A percentile compares a stretch with the other conserved stretches of the same genome.
phyloP scores from a whole-genome alignment of 2,329 filamentous ascomycete genomes.

The Fusarium verrucosum region DNA sequence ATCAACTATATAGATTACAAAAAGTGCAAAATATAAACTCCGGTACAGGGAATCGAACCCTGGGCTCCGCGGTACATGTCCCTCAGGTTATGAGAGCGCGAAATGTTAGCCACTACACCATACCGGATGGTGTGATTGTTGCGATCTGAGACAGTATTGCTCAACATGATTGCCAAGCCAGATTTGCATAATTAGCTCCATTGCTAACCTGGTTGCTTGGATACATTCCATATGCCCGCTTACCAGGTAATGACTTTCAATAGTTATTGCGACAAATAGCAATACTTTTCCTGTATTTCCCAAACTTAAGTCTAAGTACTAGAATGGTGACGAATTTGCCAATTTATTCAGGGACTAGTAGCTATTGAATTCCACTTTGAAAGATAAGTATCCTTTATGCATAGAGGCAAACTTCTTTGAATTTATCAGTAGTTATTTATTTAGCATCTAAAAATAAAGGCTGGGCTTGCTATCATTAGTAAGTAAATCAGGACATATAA shows the following conservation, averaged over 20 bases:
- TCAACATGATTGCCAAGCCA: not conserved
- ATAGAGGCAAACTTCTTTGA: not conserved
- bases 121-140: constrained; percentile 42
- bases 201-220: not conserved
- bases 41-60: constrained; percentile 8
- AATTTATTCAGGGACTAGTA: not conserved
- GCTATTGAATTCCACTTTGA: not conserved
- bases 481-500: fast-evolving
- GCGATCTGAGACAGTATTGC: not conserved
- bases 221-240: no score
- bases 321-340: no score
- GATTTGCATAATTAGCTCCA: no score
- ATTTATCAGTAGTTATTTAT: not conserved
- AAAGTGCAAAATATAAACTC: not conserved
- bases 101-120: constrained; percentile 50
- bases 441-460: no score
- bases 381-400: not conserved
- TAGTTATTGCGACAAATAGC: no score
- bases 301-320: no score
- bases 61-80: constrained; percentile 1
- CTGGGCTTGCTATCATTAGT: not conserved
- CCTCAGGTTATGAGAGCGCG: constrained; percentile 45
- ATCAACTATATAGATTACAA: no score
- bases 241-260: no score
- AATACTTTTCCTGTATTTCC: no score